Evolutionary conservation across 2,329 filamentous ascomycete genomes (phyloP).

Genomic region (Epichloe coenophiala): DNA sequence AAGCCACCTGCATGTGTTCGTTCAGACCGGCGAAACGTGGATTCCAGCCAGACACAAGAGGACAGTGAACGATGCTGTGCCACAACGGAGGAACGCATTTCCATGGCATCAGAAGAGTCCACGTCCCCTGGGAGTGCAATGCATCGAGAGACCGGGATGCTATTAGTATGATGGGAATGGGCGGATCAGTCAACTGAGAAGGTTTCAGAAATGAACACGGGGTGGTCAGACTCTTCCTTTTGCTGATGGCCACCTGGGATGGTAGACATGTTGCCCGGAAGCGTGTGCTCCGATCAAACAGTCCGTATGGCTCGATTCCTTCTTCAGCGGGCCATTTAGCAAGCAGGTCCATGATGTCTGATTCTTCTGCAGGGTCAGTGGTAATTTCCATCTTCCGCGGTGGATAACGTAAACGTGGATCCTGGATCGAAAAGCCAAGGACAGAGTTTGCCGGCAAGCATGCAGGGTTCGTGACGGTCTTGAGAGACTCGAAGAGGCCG

Average conservation of each 20-base stretch:
- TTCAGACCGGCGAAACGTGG: conserved; percentile 71
- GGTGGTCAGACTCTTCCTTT: conserved; percentile 49
- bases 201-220: conserved; percentile 50
- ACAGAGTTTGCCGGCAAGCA: conserved; percentile 56
- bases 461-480: conserved; percentile 51
- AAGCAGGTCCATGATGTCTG: conserved; percentile 43
- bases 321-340: conserved; percentile 55
- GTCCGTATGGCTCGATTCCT: conserved; percentile 27
- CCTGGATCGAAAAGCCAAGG: conserved; percentile 58
- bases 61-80: conserved; percentile 74
- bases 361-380: conserved; percentile 22
- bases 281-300: conserved; percentile 59
- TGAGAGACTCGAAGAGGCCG: conserved; percentile 36
- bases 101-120: conserved; percentile 82
- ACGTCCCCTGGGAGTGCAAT: conserved; percentile 49
- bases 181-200: conserved; percentile 45
- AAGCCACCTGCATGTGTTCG: conserved; percentile 66
- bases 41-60: conserved; percentile 65
- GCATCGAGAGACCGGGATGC: conserved; percentile 37
- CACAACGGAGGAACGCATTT: conserved; percentile 76
- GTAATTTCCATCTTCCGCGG: conserved; percentile 40
- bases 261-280: conserved; percentile 52
- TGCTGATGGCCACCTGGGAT: conserved; percentile 69
- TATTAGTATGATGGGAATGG: conserved; percentile 64
- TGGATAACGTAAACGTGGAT: conserved; percentile 71